Conservation (phyloP, 2,329 filamentous ascomycete genomes). For the Sphaerostilbella broomeana region DNA sequence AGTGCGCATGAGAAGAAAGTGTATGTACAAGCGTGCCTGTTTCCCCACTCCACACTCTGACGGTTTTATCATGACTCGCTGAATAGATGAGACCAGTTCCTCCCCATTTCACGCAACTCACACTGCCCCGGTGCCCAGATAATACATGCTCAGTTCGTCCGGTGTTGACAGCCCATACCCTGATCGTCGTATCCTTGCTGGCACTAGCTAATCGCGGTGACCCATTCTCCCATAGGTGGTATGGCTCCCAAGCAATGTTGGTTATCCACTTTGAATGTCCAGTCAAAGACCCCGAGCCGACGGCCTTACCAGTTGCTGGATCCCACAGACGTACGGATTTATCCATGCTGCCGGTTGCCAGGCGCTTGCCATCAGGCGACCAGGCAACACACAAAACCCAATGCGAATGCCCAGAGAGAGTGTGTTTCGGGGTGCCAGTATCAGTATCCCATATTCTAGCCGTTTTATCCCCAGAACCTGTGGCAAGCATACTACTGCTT, state of each 20-base stretch:
- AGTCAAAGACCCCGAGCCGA: slow-evolving; percentile 59
- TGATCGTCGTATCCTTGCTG: slow-evolving; percentile 81
- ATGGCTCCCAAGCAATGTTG: slow-evolving; percentile 86
- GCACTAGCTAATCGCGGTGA: slow-evolving; percentile 76
- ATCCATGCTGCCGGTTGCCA: slow-evolving; percentile 91
- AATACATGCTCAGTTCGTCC: slow-evolving; percentile 75
- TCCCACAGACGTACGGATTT: slow-evolving; percentile 89
- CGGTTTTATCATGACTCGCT: slow-evolving; percentile 81
- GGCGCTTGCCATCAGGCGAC: slow-evolving; percentile 72
- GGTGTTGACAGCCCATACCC: slow-evolving; percentile 78
- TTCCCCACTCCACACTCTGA: slow-evolving; percentile 81
- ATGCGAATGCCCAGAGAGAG: slow-evolving; percentile 76
- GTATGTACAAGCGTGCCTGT: slow-evolving; percentile 76
- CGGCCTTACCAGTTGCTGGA: slow-evolving; percentile 67
- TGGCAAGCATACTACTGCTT: slow-evolving; percentile 70
- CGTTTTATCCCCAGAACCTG: slow-evolving; percentile 84
- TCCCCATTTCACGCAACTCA: slow-evolving; percentile 91
- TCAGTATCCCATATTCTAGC: slow-evolving; percentile 93
- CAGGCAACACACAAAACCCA: slow-evolving; percentile 88
- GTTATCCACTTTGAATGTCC: slow-evolving; percentile 89
- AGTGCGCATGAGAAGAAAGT: slow-evolving; percentile 77
- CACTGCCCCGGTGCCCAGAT: slow-evolving; percentile 79
- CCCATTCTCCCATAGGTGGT: slow-evolving; percentile 70
- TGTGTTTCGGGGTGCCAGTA: slow-evolving; percentile 81
- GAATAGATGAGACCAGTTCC: slow-evolving; percentile 82